phyloP scores from a whole-genome alignment of 345 rosid species.

The Ailanthus altissimus region DNA sequence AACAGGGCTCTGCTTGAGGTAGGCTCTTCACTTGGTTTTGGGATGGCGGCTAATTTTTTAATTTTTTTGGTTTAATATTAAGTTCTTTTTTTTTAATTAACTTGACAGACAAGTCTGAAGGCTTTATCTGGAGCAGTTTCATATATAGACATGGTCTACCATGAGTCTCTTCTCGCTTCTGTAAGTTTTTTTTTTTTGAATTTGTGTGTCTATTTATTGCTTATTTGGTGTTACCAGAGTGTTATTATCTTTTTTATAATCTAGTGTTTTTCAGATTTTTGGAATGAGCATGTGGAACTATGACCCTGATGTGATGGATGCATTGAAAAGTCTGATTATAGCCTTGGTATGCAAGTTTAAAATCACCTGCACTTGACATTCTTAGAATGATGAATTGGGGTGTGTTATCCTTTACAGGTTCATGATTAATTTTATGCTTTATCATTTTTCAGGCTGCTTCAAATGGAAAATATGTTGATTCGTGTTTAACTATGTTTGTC shows the following conservation, averaged over 20 bases:
- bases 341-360: constrained; percentile 54
- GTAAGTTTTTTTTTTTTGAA: constrained; percentile 43
- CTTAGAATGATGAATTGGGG: background rate
- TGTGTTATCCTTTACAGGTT: background rate
- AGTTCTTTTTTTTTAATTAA: constrained; percentile 1
- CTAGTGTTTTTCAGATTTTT: constrained; percentile 51
- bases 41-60: background rate
- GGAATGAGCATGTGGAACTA: constrained; percentile 77
- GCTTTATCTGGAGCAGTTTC: constrained; percentile 72
- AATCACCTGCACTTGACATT: background rate
- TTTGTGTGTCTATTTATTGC: background rate
- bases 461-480: constrained; percentile 63
- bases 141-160: constrained; percentile 56
- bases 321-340: constrained; percentile 58
- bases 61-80: background rate
- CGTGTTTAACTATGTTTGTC: constrained; percentile 67
- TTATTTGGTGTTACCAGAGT: background rate
- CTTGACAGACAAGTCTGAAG: constrained; percentile 60
- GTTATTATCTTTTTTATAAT: constrained; percentile 12
- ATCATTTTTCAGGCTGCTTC: constrained; percentile 60
- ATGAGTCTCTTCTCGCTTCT: constrained; percentile 58
- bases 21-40: constrained; percentile 9
- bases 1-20: constrained; percentile 82
- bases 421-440: constrained; percentile 4
- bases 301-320: constrained; percentile 66